Conservation (phyloP, 257 asterid species). For the Nicotiana knightiana region DNA sequence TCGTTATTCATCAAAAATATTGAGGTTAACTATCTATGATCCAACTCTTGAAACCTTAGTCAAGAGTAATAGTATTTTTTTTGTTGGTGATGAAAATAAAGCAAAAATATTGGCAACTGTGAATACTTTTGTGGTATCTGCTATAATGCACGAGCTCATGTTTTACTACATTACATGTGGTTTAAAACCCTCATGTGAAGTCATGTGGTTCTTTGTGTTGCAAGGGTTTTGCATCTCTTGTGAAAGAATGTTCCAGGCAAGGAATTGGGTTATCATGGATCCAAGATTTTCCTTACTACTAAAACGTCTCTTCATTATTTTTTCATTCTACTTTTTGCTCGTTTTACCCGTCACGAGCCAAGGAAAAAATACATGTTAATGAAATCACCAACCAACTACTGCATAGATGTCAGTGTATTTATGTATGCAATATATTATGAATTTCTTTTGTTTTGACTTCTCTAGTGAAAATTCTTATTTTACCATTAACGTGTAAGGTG, state of each 20-base stretch:
- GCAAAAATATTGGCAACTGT: neutral
- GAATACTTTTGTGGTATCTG: neutral
- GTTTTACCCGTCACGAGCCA: neutral
- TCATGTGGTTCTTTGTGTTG: neutral
- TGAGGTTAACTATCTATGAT: neutral
- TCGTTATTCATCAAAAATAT: neutral
- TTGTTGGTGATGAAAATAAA: neutral
- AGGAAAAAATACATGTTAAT: neutral
- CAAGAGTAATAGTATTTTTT: neutral
- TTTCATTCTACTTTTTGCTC: neutral
- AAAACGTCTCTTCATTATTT: neutral
- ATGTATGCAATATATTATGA: too few species aligned
- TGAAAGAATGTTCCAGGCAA: neutral
- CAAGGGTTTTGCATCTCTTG: neutral
- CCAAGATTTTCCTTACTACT: neutral
- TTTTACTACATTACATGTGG: neutral
- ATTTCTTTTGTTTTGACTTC: too few species aligned
- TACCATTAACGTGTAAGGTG: too few species aligned
- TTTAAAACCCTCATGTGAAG: conserved; percentile 6
- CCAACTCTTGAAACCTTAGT: neutral
- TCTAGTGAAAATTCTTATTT: too few species aligned
- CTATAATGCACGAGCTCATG: conserved; percentile 5
- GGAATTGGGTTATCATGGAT: neutral
- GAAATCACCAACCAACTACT: neutral
- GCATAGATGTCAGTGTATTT: too few species aligned